These are phyloP conservation scores for Trichoderma orchidacearum DNA, from an alignment of 495 filamentous ascomycete species.

Conservation along the genomic window DNA sequence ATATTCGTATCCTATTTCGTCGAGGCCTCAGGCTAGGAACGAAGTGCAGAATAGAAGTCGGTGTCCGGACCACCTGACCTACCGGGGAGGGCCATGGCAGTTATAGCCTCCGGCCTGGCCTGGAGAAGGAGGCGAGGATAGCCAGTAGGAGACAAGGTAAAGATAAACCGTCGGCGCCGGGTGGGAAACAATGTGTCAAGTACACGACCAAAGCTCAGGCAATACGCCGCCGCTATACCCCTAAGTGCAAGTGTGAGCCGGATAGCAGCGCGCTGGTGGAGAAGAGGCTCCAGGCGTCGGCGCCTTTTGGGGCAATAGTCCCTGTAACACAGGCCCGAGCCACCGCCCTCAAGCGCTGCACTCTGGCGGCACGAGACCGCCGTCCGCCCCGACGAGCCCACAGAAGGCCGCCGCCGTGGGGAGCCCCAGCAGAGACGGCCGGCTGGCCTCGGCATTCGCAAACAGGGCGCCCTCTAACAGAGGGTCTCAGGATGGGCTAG, in stretches of 20 bases:
- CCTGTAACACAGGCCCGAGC: not conserved
- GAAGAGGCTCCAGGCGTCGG: not conserved
- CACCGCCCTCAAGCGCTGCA: not conserved
- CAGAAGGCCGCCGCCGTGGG: not conserved
- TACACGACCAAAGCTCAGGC: slow-evolving; percentile 4
- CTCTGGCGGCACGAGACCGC: not conserved
- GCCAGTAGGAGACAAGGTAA: not conserved
- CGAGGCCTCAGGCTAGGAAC: not conserved
- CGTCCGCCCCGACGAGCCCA: not conserved
- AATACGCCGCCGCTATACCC: slow-evolving; percentile 33
- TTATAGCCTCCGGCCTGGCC: too few relatives aligned
- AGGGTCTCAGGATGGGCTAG: not conserved
- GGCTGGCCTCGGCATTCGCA: not conserved
- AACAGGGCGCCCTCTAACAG: not conserved
- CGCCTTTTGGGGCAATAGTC: too few relatives aligned
- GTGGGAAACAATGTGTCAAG: not conserved
- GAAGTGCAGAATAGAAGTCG: not conserved
- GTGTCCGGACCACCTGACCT: not conserved
- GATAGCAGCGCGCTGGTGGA: slow-evolving; percentile 2
- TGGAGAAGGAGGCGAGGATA: too few relatives aligned
- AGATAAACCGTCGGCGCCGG: not conserved
- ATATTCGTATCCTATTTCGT: too few relatives aligned
- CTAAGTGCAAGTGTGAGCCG: slow-evolving; percentile 54
- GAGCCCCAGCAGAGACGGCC: not conserved
- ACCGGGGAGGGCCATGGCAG: not conserved